Base-by-base conservation (phyloP, 2,329 filamentous ascomycete species). In the Ophiobolus disseminans region DNA sequence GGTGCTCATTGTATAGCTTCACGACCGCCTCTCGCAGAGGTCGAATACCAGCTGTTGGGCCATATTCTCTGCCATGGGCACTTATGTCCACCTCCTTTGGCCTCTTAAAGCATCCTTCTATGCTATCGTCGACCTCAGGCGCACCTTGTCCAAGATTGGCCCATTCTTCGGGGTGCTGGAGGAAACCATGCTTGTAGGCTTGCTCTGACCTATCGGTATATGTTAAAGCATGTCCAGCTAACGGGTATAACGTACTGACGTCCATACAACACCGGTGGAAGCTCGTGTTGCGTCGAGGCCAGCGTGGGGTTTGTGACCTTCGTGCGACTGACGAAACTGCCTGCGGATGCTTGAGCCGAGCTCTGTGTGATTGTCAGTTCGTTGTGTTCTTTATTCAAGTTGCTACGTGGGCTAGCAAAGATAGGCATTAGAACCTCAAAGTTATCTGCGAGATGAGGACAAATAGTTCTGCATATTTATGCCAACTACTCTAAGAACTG, bases 221-320 rank as follows among this genome's bases (percentile, higher is more conserved):
- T n/a, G n/a, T n/a, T n/a, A n/a, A n/a, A n/a, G n/a, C n/a, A n/a
- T n/a, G n/a, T n/a, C n/a, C n/a, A n/a, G n/a, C n/a, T n/a, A n/a
- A n/a, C n/a, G n/a, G n/a, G n/a, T n/a, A n/a, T n/a, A n/a, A n/a
- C n/a, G n/a, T n/a, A n/a, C 89, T 3, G 87, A 91, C 58, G 88
- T 91, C 93, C 93, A 97, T 57, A 97, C 89, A 3, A 97, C 93
- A 75, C 93, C 93, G 11, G 93, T 97, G n/a, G 90, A 95, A 35
- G 91, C 89, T 73, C 91, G 86, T 52, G 86, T 89, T 45, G 91
- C 88, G 68, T 97, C 92, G 58, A 97, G 87, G 63, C 92, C 93
- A 50, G 92, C 91, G 73, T 97, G 92, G 38, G 90, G 88, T 70
- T 90, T 86, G 77, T 96, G 91, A 49, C 92, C 92, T 75, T 94